These are phyloP conservation scores for Phytopythium aichiense DNA, from an alignment of 352 stramenopile species.

Conservation along the genomic window DNA sequence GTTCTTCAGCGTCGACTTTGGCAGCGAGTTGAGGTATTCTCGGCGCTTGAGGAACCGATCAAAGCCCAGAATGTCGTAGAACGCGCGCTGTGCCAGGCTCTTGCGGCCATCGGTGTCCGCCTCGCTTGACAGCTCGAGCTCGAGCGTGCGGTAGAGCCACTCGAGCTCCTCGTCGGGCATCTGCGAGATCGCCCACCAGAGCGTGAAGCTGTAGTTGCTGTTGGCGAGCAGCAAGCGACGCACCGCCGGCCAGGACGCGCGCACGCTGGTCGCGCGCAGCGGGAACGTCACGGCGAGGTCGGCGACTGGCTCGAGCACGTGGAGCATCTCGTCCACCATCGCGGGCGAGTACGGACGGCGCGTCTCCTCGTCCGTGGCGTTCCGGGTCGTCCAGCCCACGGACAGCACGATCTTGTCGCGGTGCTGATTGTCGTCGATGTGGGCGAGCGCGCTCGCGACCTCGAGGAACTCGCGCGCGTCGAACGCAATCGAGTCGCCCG, in stretches of 20 bases:
- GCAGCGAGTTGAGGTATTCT: slow-evolving; percentile 3
- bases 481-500: slow-evolving; percentile 27
- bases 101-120: background rate
- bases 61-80: slow-evolving; percentile 74
- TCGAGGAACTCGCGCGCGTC: slow-evolving; percentile 43
- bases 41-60: slow-evolving; percentile 39
- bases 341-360: slow-evolving; percentile 38
- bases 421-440: slow-evolving; percentile 20
- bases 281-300: slow-evolving; percentile 62
- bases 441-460: slow-evolving; percentile 28
- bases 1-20: slow-evolving; percentile 1
- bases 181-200: slow-evolving; percentile 65
- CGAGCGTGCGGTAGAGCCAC: slow-evolving; percentile 58
- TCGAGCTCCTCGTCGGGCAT: slow-evolving; percentile 47
- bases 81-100: slow-evolving; percentile 38
- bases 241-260: slow-evolving; percentile 47
- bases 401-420: slow-evolving; percentile 67
- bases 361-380: slow-evolving; percentile 45
- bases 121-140: slow-evolving; percentile 16
- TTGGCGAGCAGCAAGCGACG: slow-evolving; percentile 28
- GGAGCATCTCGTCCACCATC: slow-evolving; percentile 64
- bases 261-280: slow-evolving; percentile 53
- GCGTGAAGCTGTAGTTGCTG: slow-evolving; percentile 51
- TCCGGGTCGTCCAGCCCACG: slow-evolving; percentile 66
- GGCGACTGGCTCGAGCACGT: slow-evolving; percentile 32